Base-by-base conservation (phyloP, 1,284 basidiomycete species). In the Wallemia ichthyophaga region DNA sequence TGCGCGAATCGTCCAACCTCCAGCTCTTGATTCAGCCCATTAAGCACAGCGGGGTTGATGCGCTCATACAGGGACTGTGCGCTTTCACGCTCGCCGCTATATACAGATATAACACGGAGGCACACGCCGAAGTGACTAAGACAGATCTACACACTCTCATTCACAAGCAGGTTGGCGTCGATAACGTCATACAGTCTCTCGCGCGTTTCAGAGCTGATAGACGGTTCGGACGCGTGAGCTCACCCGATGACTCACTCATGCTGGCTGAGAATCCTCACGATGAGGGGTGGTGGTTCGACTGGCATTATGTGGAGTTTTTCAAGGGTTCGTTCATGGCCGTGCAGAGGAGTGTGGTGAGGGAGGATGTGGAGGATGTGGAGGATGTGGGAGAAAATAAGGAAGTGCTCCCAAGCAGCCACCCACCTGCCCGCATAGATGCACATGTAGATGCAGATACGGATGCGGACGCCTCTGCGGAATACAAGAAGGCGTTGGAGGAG, bases 251-350 rank as follows among this genome's bases (percentile, higher is more conserved):
- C n/a, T 5, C 37, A 48, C 37, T 48, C 37, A 5, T 21, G 13
- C n/a, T 17, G 9, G 37, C 37, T 21, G 37, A 48, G n/a, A 48
- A 13, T 19, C 37, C 37, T 11, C 37, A 48, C 62, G 83, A 85
- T 64, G 78, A 78, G n/a, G 91, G 91, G 67, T 73, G 95, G 28
- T 98, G 91, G 92, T 86, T 98, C 67, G 89, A 96, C 68, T 96
- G 89, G 87, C 78, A 81, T 1, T 98, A 96, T 71, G 81, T 95
- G n/a, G 92, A 98, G 69, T 98, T 96, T 68, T 91, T 88, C 83
- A 95, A 96, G 71, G 87, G 13, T 13, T 62, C 37, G 9, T 48
- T 48, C 37, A 48, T 48, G 37, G 37, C 37, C 5, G 37, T 48
- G 11, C 37, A 48, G n/a, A 48, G 37, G n/a, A 48, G 37, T 19